Evolutionary conservation across 2,329 filamentous ascomycete species (phyloP).

Genomic region (Phyllosticta citribraziliensis): DNA sequence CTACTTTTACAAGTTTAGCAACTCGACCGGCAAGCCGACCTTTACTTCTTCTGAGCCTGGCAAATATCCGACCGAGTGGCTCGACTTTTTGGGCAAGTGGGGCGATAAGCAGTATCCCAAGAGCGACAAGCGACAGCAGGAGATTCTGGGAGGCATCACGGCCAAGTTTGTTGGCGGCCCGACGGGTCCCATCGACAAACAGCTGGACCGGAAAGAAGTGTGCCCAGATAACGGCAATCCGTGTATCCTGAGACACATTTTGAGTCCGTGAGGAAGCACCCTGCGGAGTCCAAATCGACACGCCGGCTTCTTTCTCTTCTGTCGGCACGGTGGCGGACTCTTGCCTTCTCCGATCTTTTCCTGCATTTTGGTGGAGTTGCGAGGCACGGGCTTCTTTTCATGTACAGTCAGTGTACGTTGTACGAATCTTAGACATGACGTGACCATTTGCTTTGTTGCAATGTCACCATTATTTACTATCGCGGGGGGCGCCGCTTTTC

Average conservation of each 20-base stretch:
- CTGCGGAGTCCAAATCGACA: no score
- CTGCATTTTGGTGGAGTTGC: no score
- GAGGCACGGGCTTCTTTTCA: no score
- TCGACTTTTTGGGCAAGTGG: constrained; percentile 51
- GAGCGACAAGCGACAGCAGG: constrained; percentile 41
- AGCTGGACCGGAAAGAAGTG: constrained; percentile 44
- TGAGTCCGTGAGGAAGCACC: constrained; percentile 19
- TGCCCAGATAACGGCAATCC: constrained; percentile 43
- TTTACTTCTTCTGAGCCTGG: constrained; percentile 41
- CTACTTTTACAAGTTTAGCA: constrained; percentile 47
- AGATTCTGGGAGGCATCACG: constrained; percentile 26
- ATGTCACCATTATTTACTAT: no score
- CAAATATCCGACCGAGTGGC: constrained; percentile 41
- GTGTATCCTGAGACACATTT: constrained; percentile 36
- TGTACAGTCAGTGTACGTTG: no score
- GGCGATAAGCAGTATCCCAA: constrained; percentile 50
- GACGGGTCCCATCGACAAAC: constrained; percentile 52
- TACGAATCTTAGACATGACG: no score
- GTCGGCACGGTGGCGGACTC: no score
- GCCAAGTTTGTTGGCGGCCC: constrained; percentile 48
- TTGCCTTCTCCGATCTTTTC: no score
- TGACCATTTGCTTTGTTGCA: no score
- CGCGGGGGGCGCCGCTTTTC: no score
- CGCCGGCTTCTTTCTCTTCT: no score
- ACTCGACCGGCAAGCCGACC: constrained; percentile 11